Evolutionary conservation across 139 green algal genomes (phyloP).

Genomic region (Auxenochlorella pyrenoidosa): DNA sequence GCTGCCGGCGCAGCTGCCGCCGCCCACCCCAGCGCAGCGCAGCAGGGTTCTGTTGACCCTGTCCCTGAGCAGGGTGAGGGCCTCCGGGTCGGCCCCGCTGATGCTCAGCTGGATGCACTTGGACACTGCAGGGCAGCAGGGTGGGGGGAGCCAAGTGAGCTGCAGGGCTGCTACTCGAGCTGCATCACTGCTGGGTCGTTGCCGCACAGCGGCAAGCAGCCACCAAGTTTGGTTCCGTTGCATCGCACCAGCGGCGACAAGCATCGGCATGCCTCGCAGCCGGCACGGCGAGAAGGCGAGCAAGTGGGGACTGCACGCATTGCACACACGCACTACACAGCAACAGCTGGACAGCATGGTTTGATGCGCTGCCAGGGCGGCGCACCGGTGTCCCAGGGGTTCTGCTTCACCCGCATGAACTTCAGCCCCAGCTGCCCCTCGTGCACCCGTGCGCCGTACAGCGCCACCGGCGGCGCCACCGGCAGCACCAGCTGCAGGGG

Average conservation of each 20-base stretch:
- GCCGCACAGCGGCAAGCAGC: neutral
- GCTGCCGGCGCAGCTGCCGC: neutral
- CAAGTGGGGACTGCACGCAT: too few relatives aligned
- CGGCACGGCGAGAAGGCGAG: too few relatives aligned
- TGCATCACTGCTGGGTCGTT: too few relatives aligned
- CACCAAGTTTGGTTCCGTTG: neutral
- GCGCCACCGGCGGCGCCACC: conserved; percentile 30
- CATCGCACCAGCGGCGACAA: too few relatives aligned
- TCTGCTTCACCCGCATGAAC: conserved; percentile 45
- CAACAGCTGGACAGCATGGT: too few relatives aligned
- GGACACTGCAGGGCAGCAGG: neutral
- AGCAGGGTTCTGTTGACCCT: conserved; percentile 11
- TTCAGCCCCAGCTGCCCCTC: conserved; percentile 49
- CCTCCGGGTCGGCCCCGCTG: neutral
- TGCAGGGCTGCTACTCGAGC: too few relatives aligned
- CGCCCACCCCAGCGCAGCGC: neutral
- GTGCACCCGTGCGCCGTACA: conserved; percentile 39
- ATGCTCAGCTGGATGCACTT: conserved; percentile 41
- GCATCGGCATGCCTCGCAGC: too few relatives aligned
- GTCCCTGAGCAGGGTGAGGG: conserved; percentile 7
- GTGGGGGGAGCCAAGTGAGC: neutral
- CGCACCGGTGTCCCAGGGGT: conserved; percentile 38
- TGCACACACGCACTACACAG: too few relatives aligned
- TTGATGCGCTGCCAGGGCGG: too few relatives aligned
- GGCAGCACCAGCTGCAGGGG: conserved; percentile 33